These are phyloP conservation scores for Chlamydomonas schloesseri DNA, from an alignment of 139 green algal genomes.

Conservation along the genomic window DNA sequence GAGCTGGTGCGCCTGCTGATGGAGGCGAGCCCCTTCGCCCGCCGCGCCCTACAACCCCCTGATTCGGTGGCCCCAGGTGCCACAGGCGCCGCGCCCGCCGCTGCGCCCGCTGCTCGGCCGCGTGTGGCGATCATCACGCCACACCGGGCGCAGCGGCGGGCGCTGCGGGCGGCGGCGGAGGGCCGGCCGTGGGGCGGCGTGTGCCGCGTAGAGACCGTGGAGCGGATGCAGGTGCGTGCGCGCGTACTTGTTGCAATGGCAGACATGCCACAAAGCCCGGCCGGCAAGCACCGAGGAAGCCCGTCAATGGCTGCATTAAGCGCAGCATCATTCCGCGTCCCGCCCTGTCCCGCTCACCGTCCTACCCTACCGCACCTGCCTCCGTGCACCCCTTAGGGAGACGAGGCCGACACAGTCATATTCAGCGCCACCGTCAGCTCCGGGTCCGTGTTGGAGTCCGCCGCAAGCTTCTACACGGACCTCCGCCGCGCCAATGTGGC, in stretches of 20 bases:
- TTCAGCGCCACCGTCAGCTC: constrained; percentile 30
- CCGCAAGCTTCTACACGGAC: constrained; percentile 24
- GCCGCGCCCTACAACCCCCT: no score
- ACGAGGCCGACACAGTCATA: constrained; percentile 27
- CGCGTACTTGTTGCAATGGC: background rate
- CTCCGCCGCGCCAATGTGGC: constrained; percentile 35
- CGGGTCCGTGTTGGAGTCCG: background rate
- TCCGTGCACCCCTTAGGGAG: background rate
- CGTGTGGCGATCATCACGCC: constrained; percentile 33
- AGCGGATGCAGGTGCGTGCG: constrained; percentile 27
- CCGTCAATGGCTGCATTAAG: no score
- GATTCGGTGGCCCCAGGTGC: background rate
- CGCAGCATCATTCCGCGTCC: background rate
- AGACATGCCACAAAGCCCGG: background rate
- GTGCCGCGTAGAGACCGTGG: constrained; percentile 31
- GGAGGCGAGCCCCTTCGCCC: background rate
- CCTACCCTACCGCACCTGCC: background rate
- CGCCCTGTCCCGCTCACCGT: no score
- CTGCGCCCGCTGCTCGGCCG: background rate
- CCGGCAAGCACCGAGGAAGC: background rate
- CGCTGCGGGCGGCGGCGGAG: background rate
- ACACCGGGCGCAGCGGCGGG: constrained; percentile 24
- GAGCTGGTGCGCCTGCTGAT: constrained; percentile 1
- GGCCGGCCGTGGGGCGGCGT: background rate
- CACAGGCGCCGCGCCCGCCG: no score